Base-by-base conservation (phyloP, 768 basidiomycete species). In the Flagelloscypha sp. region DNA sequence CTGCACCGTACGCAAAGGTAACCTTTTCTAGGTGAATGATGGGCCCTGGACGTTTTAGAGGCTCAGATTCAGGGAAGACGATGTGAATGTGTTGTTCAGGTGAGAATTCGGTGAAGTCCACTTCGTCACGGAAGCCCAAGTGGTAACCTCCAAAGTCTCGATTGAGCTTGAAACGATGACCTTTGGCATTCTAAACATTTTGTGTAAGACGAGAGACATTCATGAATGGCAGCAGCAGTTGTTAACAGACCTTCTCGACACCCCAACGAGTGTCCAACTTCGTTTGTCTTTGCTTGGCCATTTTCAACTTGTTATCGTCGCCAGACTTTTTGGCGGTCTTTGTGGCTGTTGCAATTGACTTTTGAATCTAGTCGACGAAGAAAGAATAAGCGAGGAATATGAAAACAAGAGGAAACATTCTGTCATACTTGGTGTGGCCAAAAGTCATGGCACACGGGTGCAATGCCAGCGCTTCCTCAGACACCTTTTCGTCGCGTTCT, bases 221-320 rank as follows among this genome's bases (percentile, higher is more conserved):
- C n/a, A n/a, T n/a, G n/a, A n/a, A n/a, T n/a, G n/a, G n/a, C n/a
- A n/a, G n/a, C n/a, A n/a, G n/a, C n/a, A n/a, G n/a, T n/a, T n/a
- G n/a, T n/a, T n/a, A n/a, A n/a, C n/a, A n/a, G n/a, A n/a, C n/a
- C n/a, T n/a, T n/a, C n/a, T n/a, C n/a, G n/a, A n/a, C n/a, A n/a
- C n/a, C n/a, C n/a, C n/a, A n/a, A n/a, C n/a, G n/a, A n/a, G n/a
- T n/a, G n/a, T 67, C 63, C 6, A 69, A 56, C 56, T 77, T 78
- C 56, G 77, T 79, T 49, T 74, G 71, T 7, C 79, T 57, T 13
- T 69, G 70, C 7, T 71, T 70, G 3, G 72, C 79, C 61, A 66
- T 65, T 3, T 58, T 48, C 15, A 55, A 49, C 30, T 70, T 64
- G 42, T 79, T 79, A 34, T 80, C 76, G 43, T 80, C 77, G 0